Evolutionary conservation across 2,329 filamentous ascomycete genomes (phyloP), one percentile per base, ranked within the genome.

Genomic region (Sporothrix inflata): DNA sequence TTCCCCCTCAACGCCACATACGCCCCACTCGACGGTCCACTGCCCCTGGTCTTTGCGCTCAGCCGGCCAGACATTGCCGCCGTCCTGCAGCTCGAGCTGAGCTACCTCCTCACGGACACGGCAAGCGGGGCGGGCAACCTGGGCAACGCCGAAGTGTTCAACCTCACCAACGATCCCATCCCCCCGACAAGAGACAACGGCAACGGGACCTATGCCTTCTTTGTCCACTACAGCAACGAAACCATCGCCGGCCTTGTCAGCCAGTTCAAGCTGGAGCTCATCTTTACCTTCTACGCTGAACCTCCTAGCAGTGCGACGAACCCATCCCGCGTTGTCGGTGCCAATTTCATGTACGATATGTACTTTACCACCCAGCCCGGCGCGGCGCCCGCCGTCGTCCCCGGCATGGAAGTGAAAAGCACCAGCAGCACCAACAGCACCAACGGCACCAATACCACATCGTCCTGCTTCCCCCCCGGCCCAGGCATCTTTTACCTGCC

Each of bases 1-100:
- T 61, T 61, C 30, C 57, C 34, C 57, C 57, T 61, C 57, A 61
- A 61, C 57, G 30, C 11, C 57, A 61, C 57, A 21, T 61, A 61
- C 57, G 57, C 57, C 57, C 57, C 57, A 8, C n/a, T 61, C 6
- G 34, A 34, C 57, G 57, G 57, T 4, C 57, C 57, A 12, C 19
- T 61, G 27, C 57, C 57, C 57, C 38, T 61, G 38, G 57, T 61
- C 57, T 61, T 61, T 61, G 57, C 27, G 16, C 1, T 61, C n/a
- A 61, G 34, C 57, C 57, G 57, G 30, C 57, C 57, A 21, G 27
- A 61, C 57, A 19, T n/a, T 61, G 57, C 57, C 16, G 19, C 57
- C 19, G 12, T 40, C n/a, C 57, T 61, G 27, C 27, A 61, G 30
- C 57, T 61, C 27, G 19, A 16, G 14, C 16, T 61, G 16, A 40